Evolutionary conservation across 148 eudicot genomes (phyloP).

Genomic region (Rhododendron kiyosumense): DNA sequence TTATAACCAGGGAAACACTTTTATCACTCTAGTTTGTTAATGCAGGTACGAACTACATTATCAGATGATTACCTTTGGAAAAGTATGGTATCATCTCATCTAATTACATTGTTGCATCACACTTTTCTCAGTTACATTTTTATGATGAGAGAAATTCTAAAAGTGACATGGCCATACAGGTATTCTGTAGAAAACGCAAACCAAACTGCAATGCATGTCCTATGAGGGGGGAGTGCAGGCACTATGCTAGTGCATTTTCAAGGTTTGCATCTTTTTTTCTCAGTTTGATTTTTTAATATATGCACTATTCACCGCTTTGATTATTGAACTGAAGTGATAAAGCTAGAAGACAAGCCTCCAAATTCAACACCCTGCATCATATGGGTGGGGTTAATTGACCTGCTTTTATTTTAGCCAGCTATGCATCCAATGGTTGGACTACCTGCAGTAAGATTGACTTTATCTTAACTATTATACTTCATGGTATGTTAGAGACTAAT

Average conservation of each 20-base stretch:
- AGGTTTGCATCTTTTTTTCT: slow-evolving; percentile 43
- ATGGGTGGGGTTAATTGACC: background rate
- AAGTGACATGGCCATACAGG: slow-evolving; percentile 40
- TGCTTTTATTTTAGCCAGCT: background rate
- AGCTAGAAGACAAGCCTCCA: background rate
- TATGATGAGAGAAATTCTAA: background rate
- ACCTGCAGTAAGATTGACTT: background rate
- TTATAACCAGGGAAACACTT: background rate
- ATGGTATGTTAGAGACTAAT: background rate
- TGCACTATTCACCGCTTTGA: background rate
- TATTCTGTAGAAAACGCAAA: slow-evolving; percentile 87
- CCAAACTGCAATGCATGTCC: slow-evolving; percentile 99
- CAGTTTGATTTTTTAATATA: background rate
- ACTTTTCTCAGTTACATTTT: background rate
- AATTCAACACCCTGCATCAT: background rate
- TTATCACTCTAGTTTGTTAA: background rate
- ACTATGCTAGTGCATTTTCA: slow-evolving; percentile 95
- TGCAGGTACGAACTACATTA: slow-evolving; percentile 92
- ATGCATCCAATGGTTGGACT: background rate
- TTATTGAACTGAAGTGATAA: background rate
- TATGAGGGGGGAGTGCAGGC: slow-evolving; percentile 91
- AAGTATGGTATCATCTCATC: slow-evolving; percentile 38
- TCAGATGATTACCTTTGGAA: slow-evolving; percentile 98
- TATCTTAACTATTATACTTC: background rate
- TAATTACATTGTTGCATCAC: background rate